Conservation (phyloP, 2,329 filamentous ascomycete genomes). For the Orbilia ellipsospora region DNA sequence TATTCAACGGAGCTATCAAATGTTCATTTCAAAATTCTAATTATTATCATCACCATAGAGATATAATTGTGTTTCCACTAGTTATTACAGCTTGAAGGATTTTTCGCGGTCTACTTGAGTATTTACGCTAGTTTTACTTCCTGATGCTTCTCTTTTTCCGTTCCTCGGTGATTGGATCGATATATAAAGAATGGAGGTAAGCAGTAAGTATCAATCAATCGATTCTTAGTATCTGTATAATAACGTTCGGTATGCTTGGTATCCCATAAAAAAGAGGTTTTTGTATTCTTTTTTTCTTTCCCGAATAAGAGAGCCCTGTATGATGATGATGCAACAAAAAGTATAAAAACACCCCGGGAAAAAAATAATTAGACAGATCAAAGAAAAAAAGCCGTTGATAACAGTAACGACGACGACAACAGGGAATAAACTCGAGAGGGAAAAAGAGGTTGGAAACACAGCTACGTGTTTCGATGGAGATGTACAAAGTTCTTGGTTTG, state of each 20-base stretch:
- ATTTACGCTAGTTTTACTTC: too few relatives aligned
- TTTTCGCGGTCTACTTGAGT: too few relatives aligned
- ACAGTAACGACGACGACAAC: too few relatives aligned
- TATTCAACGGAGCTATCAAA: too few relatives aligned
- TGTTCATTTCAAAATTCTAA: too few relatives aligned
- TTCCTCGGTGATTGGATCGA: too few relatives aligned
- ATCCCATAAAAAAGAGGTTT: constrained; percentile 3
- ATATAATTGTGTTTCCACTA: too few relatives aligned
- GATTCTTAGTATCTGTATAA: background rate
- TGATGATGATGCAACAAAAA: constrained; percentile 35
- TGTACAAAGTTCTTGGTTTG: constrained; percentile 11
- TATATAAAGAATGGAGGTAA: background rate
- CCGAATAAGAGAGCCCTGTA: constrained; percentile 17
- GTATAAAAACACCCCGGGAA: constrained; percentile 38
- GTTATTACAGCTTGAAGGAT: too few relatives aligned
- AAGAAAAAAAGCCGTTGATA: constrained; percentile 16
- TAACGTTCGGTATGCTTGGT: background rate
- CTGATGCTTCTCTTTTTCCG: too few relatives aligned
- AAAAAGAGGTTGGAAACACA: background rate
- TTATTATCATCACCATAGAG: too few relatives aligned
- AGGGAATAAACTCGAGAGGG: background rate
- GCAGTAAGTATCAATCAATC: background rate
- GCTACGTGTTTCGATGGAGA: constrained; percentile 15
- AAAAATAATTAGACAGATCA: constrained; percentile 27
- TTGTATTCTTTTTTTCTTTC: constrained; percentile 7